Percentiles rank a stretch among this genome's conserved stretches.
These are phyloP conservation scores for Nepenthes gracilis DNA, from an alignment of 148 eudicot genomes.

Conservation along the genomic window DNA sequence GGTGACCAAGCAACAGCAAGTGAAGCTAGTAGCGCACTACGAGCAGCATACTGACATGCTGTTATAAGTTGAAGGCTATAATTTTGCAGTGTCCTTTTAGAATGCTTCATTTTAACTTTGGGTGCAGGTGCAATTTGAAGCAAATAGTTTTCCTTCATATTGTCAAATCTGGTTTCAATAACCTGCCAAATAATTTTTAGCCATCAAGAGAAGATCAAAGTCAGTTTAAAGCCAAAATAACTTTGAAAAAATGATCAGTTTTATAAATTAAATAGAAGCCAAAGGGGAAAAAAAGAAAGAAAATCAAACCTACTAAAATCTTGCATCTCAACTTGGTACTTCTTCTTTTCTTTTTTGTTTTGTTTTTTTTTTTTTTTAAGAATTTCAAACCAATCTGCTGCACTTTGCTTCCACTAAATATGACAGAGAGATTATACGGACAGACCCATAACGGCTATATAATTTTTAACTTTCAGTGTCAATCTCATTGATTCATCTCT, in stretches of 20 bases:
- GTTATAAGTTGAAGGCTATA: constrained; percentile 27
- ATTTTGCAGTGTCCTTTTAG: constrained; percentile 17
- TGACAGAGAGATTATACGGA: no score
- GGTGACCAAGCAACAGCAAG: constrained; percentile 89
- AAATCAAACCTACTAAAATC: no score
- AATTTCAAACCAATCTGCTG: no score
- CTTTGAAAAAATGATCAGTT: no score
- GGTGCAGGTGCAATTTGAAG: constrained; percentile 16
- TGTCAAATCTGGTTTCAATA: constrained; percentile 7
- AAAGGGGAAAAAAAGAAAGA: neutral
- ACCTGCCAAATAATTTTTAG: constrained; percentile 17
- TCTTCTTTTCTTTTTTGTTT: no score
- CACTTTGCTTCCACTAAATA: no score
- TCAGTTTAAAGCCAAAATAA: constrained; percentile 1
- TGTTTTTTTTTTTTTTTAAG: no score
- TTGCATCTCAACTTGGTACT: no score
- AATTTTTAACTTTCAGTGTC: no score
- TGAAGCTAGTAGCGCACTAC: constrained; percentile 56
- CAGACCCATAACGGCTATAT: no score
- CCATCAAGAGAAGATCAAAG: neutral
- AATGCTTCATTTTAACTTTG: constrained; percentile 15
- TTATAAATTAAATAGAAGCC: neutral
- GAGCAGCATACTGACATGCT: constrained; percentile 68
- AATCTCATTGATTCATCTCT: no score
- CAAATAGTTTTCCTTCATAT: constrained; percentile 3